Conservation (phyloP, 2,329 filamentous ascomycete species). For the Cercospora nicotianae region DNA sequence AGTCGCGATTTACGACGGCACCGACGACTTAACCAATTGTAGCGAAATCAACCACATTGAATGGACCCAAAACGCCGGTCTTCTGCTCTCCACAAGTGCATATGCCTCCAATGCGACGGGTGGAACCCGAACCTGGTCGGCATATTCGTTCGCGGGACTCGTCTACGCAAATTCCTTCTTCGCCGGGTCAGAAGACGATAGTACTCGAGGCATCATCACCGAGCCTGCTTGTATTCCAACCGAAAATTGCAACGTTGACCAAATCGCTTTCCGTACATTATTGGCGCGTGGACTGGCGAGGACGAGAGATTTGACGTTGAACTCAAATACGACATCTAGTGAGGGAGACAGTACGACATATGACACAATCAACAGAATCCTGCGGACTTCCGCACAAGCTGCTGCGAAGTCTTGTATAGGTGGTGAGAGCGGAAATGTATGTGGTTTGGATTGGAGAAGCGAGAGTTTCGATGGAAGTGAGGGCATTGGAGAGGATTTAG, state of each 20-base stretch:
- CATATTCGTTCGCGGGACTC: neutral
- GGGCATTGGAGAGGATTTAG: constrained; percentile 57
- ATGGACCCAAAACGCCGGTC: constrained; percentile 67
- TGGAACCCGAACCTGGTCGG: constrained; percentile 29
- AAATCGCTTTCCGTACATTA: constrained; percentile 71
- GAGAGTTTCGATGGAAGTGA: constrained; percentile 45
- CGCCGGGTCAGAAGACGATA: constrained; percentile 53
- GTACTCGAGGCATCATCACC: constrained; percentile 50
- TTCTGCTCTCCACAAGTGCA: constrained; percentile 65
- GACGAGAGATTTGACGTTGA: constrained; percentile 13
- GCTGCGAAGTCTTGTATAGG: constrained; percentile 56
- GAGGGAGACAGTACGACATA: constrained; percentile 34
- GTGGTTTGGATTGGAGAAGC: constrained; percentile 44
- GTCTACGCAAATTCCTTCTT: constrained; percentile 12
- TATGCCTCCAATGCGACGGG: constrained; percentile 39
- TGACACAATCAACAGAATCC: constrained; percentile 19
- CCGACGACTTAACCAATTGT: constrained; percentile 58
- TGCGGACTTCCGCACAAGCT: constrained; percentile 50
- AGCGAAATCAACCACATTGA: constrained; percentile 49
- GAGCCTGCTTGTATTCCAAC: constrained; percentile 67
- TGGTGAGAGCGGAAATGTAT: constrained; percentile 43
- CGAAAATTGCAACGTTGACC: constrained; percentile 66
- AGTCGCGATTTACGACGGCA: constrained; percentile 59
- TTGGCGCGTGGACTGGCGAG: constrained; percentile 46
- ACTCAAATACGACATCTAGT: constrained; percentile 33